These are phyloP conservation scores for Cercospora zeae-maydis DNA, from an alignment of 2,329 filamentous ascomycete genomes.

Conservation along the genomic window DNA sequence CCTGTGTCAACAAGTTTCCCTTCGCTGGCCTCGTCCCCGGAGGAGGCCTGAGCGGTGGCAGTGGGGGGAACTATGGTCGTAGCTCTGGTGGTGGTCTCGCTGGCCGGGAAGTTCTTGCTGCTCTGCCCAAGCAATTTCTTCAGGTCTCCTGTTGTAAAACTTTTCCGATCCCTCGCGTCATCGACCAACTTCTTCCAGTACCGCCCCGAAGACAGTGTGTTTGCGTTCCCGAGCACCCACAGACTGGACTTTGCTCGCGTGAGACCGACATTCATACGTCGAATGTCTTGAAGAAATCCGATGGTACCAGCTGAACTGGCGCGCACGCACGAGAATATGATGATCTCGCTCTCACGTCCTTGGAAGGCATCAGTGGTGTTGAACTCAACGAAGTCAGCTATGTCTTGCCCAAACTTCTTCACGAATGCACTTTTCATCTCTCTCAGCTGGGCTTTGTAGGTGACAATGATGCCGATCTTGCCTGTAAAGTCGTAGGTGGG, in stretches of 20 bases:
- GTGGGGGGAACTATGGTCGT: slow-evolving; percentile 27
- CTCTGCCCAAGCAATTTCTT: slow-evolving; percentile 53
- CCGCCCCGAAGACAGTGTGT: slow-evolving; percentile 78
- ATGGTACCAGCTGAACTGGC: slow-evolving; percentile 90
- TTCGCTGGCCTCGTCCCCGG: background rate
- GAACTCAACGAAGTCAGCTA: slow-evolving; percentile 83
- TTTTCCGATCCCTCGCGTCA: slow-evolving; percentile 69
- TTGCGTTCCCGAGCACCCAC: slow-evolving; percentile 92
- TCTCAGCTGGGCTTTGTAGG: slow-evolving; percentile 88
- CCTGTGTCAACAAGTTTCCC: background rate
- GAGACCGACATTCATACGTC: slow-evolving; percentile 98
- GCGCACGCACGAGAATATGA: slow-evolving; percentile 98
- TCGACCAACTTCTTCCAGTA: slow-evolving; percentile 87
- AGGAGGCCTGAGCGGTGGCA: background rate
- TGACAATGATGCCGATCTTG: slow-evolving; percentile 93
- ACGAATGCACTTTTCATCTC: slow-evolving; percentile 75
- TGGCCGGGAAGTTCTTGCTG: slow-evolving; percentile 42
- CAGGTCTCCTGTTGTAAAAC: slow-evolving; percentile 70
- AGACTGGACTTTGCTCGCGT: slow-evolving; percentile 95
- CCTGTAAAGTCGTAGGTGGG: slow-evolving; percentile 54
- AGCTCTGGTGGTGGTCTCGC: slow-evolving; percentile 17
- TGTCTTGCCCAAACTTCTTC: slow-evolving; percentile 66
- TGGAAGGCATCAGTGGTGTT: slow-evolving; percentile 99
- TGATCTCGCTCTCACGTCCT: slow-evolving; percentile 92
- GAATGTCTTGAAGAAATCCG: slow-evolving; percentile 96